Evolutionary conservation across 2,329 filamentous ascomycete species (phyloP).

Genomic region (Aspergillus felis): DNA sequence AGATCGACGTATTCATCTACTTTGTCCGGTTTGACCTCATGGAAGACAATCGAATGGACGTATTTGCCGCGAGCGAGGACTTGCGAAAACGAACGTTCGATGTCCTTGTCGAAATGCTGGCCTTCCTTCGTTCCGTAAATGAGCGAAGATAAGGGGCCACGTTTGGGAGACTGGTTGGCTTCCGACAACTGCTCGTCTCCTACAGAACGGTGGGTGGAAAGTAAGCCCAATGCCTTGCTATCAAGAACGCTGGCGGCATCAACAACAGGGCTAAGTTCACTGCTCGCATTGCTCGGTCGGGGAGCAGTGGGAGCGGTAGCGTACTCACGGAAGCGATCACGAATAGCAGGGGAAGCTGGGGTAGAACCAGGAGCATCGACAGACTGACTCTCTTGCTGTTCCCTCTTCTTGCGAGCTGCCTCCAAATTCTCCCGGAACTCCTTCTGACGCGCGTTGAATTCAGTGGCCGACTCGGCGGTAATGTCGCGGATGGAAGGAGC

Average conservation of each 20-base stretch:
- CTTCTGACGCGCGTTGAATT: conserved; percentile 80
- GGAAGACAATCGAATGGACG: conserved; percentile 95
- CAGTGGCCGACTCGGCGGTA: conserved; percentile 64
- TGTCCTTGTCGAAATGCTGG: conserved; percentile 87
- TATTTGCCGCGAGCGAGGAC: conserved; percentile 95
- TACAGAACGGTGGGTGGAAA: conserved; percentile 49
- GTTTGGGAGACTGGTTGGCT: conserved; percentile 58
- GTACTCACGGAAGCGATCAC: conserved; percentile 35
- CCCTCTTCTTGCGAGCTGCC: conserved; percentile 70
- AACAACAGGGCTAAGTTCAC: conserved; percentile 28
- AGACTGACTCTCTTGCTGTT: conserved; percentile 79
- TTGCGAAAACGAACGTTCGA: conserved; percentile 93
- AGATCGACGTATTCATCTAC: conserved; percentile 91
- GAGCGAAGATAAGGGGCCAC: conserved; percentile 73
- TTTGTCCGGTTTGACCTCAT: conserved; percentile 91
- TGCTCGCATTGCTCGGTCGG: conserved; percentile 44
- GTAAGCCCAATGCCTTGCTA: conserved; percentile 57
- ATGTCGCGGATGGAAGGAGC: conserved; percentile 85
- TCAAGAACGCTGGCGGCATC: conserved; percentile 39
- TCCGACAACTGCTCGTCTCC: conserved; percentile 59
- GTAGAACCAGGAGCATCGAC: conserved; percentile 46
- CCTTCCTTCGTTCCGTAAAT: conserved; percentile 98
- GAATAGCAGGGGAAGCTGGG: conserved; percentile 33
- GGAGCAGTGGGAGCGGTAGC: conserved; percentile 42
- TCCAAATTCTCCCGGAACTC: conserved; percentile 79